Evolutionary conservation across 2,329 filamentous ascomycete genomes (phyloP), one percentile per base, ranked within the genome.

Genomic region (Colletotrichum eleusines): DNA sequence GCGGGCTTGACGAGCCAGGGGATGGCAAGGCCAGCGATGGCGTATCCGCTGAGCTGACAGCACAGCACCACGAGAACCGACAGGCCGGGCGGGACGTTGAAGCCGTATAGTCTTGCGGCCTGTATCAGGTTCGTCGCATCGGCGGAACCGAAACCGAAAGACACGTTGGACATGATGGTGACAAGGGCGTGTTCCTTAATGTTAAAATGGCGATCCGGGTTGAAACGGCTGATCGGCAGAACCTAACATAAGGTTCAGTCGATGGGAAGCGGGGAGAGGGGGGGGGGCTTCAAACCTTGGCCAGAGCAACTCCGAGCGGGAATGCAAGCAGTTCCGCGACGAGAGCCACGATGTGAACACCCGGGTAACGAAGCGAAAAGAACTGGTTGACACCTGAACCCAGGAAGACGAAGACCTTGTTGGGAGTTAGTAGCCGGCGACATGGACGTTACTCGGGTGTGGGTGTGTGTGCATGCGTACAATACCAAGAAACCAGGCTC

Each of bases 21-120:
- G 18, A 82, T 79, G 4, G 76, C 76, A 2, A 84, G 59, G 2
- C 69, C 84, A 9, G 84, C 84, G 61, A 85, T 77, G 9, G 84
- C 85, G 69, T 84, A 85, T n/a, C 84, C 84, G 53, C 86, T 82
- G 60, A 84, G 81, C 69, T 86, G 83, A n/a, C 84, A 85, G 4
- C 79, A 80, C 16, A 86, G 74, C 0, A 79, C 81, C n/a, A 85
- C 78, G n/a, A 84, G 73, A 11, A 85, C 57, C 28, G 63, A 67
- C 9, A 67, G 58, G 1, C 63, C 68, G 5, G 63, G 44, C 79
- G 74, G 84, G 81, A 75, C 84, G 85, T 2, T 74, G 75, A 67
- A 83, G 81, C 42, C 77, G 76, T 33, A 80, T 78, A 11, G 81
- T 81, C 63, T 82, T 84, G 68, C 63, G 2, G 74, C 72, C 72